Conservation (phyloP, 441 rosid species). For the Pelargonium australe region DNA sequence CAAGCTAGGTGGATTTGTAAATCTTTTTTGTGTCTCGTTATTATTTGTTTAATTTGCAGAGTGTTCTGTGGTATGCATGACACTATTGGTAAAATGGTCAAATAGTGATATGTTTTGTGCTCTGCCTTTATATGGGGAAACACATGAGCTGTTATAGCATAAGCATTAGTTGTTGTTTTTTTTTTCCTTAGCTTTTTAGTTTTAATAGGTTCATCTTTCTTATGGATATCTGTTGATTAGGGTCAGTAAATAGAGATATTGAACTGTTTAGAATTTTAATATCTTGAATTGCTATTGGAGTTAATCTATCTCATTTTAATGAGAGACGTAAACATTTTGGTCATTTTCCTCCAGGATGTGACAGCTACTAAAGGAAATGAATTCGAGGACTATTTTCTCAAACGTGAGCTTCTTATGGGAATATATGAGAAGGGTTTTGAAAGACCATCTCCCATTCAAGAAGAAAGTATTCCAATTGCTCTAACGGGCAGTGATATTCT, state of each 20-base stretch:
- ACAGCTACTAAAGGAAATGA: constrained; percentile 98
- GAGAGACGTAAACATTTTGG: neutral
- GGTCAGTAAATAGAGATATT: neutral
- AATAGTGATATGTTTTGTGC: no score
- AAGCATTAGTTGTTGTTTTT: no score
- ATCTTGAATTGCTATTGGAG: neutral
- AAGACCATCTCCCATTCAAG: constrained; percentile 98
- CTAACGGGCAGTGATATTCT: constrained; percentile 97
- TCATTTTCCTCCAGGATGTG: constrained; percentile 55
- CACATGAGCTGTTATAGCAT: no score
- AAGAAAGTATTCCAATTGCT: constrained; percentile 98
- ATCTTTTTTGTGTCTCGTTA: no score
- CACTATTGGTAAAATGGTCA: no score
- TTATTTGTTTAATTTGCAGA: no score
- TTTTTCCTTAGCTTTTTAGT: no score
- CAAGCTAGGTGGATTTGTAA: no score
- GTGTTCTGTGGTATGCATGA: no score
- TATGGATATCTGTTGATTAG: neutral
- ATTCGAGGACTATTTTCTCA: constrained; percentile 93
- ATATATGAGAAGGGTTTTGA: constrained; percentile 98
- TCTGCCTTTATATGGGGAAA: no score
- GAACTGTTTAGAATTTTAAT: neutral
- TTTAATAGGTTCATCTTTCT: no score
- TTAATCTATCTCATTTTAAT: constrained; percentile 1
- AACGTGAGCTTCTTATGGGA: constrained; percentile 95